phyloP scores from a whole-genome alignment of 805 yeast species.

The Ogataea chonburiensis region DNA sequence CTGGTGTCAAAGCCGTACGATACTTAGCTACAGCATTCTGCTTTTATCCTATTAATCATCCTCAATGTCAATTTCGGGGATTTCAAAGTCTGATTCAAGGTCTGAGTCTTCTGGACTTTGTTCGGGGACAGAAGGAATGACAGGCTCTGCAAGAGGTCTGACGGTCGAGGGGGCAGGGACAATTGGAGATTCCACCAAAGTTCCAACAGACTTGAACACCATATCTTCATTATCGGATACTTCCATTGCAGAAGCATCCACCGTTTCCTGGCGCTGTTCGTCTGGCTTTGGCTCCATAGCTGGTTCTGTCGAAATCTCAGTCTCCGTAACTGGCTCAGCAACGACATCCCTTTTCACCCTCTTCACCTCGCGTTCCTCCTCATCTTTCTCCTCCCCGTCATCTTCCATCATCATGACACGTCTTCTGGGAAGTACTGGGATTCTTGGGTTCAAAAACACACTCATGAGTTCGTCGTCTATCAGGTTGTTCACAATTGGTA shows the following conservation, averaged over 20 bases:
- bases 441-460: conserved; percentile 69
- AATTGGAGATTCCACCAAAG: conserved; percentile 10
- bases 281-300: conserved; percentile 15
- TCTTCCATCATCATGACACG: conserved; percentile 1
- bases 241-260: neutral
- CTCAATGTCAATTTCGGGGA: conserved; percentile 36
- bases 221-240: conserved; percentile 14
- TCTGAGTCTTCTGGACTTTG: conserved; percentile 21
- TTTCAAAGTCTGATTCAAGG: conserved; percentile 35
- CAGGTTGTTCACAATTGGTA: conserved; percentile 65
- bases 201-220: conserved; percentile 19
- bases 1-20: conserved; percentile 7
- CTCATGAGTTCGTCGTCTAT: conserved; percentile 52
- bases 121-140: neutral
- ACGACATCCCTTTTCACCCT: conserved; percentile 2
- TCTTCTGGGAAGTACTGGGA: conserved; percentile 47
- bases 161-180: too few species aligned
- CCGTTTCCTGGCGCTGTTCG: conserved; percentile 8
- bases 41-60: conserved; percentile 28
- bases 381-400: conserved; percentile 19
- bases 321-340: conserved; percentile 1
- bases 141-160: too few species aligned
- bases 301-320: conserved; percentile 14
- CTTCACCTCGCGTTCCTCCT: conserved; percentile 1
- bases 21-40: conserved; percentile 5